Evolutionary conservation across 768 basidiomycete genomes (phyloP).

Genomic region (Leccinellum luteum): DNA sequence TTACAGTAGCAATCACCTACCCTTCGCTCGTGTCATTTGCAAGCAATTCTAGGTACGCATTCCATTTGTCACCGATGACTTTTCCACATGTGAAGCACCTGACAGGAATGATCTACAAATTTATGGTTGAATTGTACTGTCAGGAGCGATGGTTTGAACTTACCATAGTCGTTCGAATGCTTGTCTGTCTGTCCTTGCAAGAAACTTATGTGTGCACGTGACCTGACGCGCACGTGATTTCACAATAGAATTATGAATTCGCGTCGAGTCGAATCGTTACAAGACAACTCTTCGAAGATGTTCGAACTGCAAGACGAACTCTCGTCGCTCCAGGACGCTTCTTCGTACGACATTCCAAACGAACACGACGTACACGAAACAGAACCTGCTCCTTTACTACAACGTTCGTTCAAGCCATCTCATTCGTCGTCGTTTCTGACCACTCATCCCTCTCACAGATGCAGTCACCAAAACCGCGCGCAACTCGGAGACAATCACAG

Average conservation of each 20-base stretch:
- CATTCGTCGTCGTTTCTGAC: conserved; percentile 8
- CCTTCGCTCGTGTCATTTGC: conserved; percentile 84
- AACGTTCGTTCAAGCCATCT: conserved; percentile 42
- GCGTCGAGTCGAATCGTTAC: conserved; percentile 7
- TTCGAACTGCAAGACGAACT: conserved; percentile 84
- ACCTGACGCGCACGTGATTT: conserved; percentile 26
- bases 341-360: conserved; percentile 62
- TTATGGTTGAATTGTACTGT: not conserved
- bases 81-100: conserved; percentile 97
- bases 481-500: conserved; percentile 67
- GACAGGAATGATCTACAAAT: conserved; percentile 87
- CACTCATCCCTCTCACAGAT: conserved; percentile 37
- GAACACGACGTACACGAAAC: conserved; percentile 63
- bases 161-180: conserved; percentile 24
- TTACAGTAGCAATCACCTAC: conserved; percentile 43
- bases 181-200: too few species aligned
- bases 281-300: too few species aligned
- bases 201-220: conserved; percentile 15
- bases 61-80: conserved; percentile 97
- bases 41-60: conserved; percentile 77
- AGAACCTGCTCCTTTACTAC: conserved; percentile 54
- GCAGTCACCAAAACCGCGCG: conserved; percentile 82
- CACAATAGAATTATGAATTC: conserved; percentile 3
- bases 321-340: conserved; percentile 57
- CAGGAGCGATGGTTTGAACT: not conserved